Evolutionary conservation across 768 basidiomycete species (phyloP).

Genomic region (Lentinula aciculospora): DNA sequence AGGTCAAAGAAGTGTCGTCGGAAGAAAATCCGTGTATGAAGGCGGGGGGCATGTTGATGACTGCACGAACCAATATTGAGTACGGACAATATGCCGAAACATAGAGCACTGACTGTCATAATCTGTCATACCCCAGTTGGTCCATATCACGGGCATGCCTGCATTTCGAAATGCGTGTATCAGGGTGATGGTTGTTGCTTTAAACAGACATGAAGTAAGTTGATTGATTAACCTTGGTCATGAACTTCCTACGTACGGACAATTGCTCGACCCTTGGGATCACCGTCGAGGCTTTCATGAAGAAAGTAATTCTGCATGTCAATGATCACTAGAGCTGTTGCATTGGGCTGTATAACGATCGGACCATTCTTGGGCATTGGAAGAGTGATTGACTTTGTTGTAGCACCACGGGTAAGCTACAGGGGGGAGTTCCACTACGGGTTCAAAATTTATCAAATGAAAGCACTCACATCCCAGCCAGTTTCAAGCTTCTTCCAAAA

Average conservation of each 20-base stretch:
- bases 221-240: neutral
- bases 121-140: conserved; percentile 26
- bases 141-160: conserved; percentile 26
- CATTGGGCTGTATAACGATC: conserved; percentile 22
- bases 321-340: conserved; percentile 27
- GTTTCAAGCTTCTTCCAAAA: conserved; percentile 21
- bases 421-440: neutral
- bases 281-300: conserved; percentile 23
- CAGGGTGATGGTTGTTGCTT: conserved; percentile 22
- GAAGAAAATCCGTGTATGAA: conserved; percentile 23
- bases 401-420: conserved; percentile 23
- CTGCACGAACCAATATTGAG: conserved; percentile 7
- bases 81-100: neutral
- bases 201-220: neutral
- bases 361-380: conserved; percentile 19
- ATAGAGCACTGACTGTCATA: conserved; percentile 20
- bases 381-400: conserved; percentile 18
- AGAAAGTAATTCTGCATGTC: conserved; percentile 30
- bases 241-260: conserved; percentile 18
- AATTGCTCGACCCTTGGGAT: conserved; percentile 23
- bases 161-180: conserved; percentile 25
- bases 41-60: conserved; percentile 24
- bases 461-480: conserved; percentile 22
- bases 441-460: too few relatives aligned
- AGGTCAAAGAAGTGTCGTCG: conserved; percentile 22